A percentile compares a stretch with the other conserved stretches of the same genome.
These are phyloP conservation scores for Pythium guiyangense DNA, from an alignment of 352 stramenopile genomes.

Conservation along the genomic window DNA sequence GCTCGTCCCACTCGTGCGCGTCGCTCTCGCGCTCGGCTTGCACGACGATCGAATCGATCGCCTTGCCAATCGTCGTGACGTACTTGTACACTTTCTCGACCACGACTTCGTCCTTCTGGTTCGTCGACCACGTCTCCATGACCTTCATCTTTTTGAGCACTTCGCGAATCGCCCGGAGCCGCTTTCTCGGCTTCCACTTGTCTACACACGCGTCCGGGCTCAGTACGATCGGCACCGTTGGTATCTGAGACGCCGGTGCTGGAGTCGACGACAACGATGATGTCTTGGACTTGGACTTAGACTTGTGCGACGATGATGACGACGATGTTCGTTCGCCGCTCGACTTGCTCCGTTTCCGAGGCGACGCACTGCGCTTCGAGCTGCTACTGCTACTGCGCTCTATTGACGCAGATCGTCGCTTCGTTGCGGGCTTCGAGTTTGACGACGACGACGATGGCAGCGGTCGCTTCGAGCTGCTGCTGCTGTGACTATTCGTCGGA, in stretches of 20 bases:
- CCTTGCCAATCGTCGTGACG: slow-evolving; percentile 71
- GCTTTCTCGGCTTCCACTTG: slow-evolving; percentile 80
- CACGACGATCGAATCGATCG: slow-evolving; percentile 73
- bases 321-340: slow-evolving; percentile 2
- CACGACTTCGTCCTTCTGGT: slow-evolving; percentile 78
- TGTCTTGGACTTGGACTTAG: too few species aligned
- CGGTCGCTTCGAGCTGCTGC: slow-evolving; percentile 6
- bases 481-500: not conserved
- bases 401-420: slow-evolving; percentile 26
- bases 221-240: slow-evolving; percentile 20
- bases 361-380: slow-evolving; percentile 10
- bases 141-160: slow-evolving; percentile 88
- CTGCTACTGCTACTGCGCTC: slow-evolving; percentile 14
- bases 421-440: slow-evolving; percentile 8
- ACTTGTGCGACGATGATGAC: slow-evolving; percentile 4
- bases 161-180: slow-evolving; percentile 65
- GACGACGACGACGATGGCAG: slow-evolving; percentile 5
- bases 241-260: not conserved
- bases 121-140: slow-evolving; percentile 76
- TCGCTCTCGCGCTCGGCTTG: slow-evolving; percentile 17
- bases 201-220: slow-evolving; percentile 50
- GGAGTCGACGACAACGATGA: not conserved
- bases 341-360: slow-evolving; percentile 32
- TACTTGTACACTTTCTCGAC: slow-evolving; percentile 88
- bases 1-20: slow-evolving; percentile 56